Evolutionary conservation across 805 yeast species (phyloP), one percentile per base, ranked within the genome.

Genomic region (Barnettozyma salicaria): DNA sequence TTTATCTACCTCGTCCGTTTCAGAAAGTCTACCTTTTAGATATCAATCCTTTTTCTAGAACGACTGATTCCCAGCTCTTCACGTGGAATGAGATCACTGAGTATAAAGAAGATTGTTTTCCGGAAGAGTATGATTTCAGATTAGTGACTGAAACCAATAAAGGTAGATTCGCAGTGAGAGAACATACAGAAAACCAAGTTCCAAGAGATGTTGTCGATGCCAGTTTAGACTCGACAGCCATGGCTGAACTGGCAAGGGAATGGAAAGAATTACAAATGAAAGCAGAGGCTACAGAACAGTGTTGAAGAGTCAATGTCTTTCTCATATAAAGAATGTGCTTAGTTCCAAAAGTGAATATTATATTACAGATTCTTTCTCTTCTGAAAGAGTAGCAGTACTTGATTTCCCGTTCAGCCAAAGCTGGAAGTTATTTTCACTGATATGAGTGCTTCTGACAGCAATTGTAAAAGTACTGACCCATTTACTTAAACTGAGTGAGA

Each of bases 171-270:
- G 80, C 86, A 1, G 61, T 77, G 1, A 85, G 82, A 45, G 95
- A 86, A 34, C 90, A 86, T 53, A 76, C 95, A 2, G 95, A 90
- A 50, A 86, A 80, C 56, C 89, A 85, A 52, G 96, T 92, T 3
- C 99, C 99, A 0, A 68, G 73, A 36, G 99, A 92, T 52, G 76
- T 92, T 16, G 82, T 92, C 4, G 92, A 87, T 55, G 96, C 96
- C 2, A 69, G 84, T 23, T 51, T 76, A 48, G 78, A 82, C 47
- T 72, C 89, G 0, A 67, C 70, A 16, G 72, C 81, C 1, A 80
- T 87, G 72, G 78, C 74, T 10, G 88, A 81, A 34, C 60, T 84
- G 44, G 76, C 83, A 1, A 67, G 67, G 41, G 67, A 76, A 40
- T 81, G 87, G 87, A 55, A 60, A 26, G 68, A 68, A 32, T 41